Conservation (phyloP, 1,284 basidiomycete species). For the Abortiporus biennis region DNA sequence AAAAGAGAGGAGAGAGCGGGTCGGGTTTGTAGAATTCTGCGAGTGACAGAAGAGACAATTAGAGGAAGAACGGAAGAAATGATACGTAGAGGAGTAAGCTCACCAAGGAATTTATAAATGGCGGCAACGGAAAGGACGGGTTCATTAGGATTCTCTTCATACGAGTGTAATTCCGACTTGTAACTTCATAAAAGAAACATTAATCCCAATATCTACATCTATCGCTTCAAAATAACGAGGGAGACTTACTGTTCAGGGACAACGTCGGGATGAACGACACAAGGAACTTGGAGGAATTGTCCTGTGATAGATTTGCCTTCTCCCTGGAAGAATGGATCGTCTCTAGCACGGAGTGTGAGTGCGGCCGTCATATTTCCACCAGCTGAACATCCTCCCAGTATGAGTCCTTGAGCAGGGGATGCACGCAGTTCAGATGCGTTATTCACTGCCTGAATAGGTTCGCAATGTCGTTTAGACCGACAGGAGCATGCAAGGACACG, state of each 20-base stretch:
- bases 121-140: not conserved
- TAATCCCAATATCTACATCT: not conserved
- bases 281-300: slow-evolving; percentile 10
- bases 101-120: not conserved
- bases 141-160: not conserved
- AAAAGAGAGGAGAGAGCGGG: not conserved
- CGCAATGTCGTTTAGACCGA: slow-evolving; percentile 13
- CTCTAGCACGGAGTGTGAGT: slow-evolving; percentile 9
- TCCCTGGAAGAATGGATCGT: slow-evolving; percentile 12
- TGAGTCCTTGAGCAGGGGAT: slow-evolving; percentile 10
- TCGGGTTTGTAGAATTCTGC: slow-evolving; percentile 1
- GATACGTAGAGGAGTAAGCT: not conserved
- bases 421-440: slow-evolving; percentile 5
- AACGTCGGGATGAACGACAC: slow-evolving; percentile 6
- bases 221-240: not conserved
- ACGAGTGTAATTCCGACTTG: not conserved
- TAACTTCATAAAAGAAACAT: not conserved
- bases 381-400: slow-evolving; percentile 11
- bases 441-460: slow-evolving; percentile 10
- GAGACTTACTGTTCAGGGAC: slow-evolving; percentile 6
- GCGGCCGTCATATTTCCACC: slow-evolving; percentile 13
- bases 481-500: slow-evolving; percentile 15
- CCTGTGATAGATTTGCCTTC: slow-evolving; percentile 9
- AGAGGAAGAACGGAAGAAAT: slow-evolving; percentile 6
- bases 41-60: slow-evolving; percentile 1